A percentile compares a stretch with the other conserved stretches of the same genome.
Conservation (phyloP, 495 filamentous ascomycete genomes). For the Pyrenula aspistea region DNA sequence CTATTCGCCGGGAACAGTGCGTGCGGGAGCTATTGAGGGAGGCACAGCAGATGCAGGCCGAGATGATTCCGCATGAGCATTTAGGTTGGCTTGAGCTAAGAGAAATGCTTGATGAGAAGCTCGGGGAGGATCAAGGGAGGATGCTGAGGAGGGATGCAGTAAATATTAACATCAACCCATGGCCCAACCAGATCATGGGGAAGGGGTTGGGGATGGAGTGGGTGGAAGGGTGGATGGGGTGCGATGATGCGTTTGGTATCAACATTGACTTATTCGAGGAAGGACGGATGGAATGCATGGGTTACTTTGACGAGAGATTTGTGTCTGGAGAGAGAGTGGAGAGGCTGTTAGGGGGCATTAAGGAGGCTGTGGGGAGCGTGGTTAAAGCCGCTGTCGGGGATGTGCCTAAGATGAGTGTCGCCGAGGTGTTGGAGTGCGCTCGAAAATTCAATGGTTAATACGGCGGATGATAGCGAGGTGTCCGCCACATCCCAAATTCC, state of each 20-base stretch:
- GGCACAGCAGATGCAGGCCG: slow-evolving; percentile 20
- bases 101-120: neutral
- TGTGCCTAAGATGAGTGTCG: neutral
- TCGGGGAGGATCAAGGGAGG: neutral
- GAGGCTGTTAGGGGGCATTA: neutral
- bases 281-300: neutral
- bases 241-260: neutral
- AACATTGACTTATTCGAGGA: neutral
- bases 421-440: neutral
- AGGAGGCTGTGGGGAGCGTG: neutral
- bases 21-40: slow-evolving; percentile 28
- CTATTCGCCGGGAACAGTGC: slow-evolving; percentile 20
- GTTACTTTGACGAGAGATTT: neutral
- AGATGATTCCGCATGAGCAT: slow-evolving; percentile 32
- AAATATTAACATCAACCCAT: neutral
- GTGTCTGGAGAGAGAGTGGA: neutral
- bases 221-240: neutral
- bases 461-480: no score
- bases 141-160: neutral
- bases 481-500: no score
- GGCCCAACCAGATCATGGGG: neutral
- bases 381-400: no score
- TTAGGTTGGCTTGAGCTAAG: slow-evolving; percentile 18
- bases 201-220: neutral
- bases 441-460: no score